Evolutionary conservation across 768 basidiomycete species (phyloP).

Genomic region (Daedaleopsis nitida): DNA sequence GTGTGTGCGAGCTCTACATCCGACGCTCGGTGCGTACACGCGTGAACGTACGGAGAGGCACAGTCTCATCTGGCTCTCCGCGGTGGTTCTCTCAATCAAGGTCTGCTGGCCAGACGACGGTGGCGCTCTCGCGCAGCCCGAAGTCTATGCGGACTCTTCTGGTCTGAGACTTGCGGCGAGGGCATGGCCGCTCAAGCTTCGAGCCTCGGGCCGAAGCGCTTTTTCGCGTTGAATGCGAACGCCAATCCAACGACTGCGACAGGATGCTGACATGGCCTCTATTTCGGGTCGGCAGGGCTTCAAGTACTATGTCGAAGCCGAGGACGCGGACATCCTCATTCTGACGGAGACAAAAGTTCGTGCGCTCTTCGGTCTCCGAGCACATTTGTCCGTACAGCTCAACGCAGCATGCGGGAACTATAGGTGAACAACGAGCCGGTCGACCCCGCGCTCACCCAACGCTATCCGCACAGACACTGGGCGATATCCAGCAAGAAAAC

Average conservation of each 20-base stretch:
- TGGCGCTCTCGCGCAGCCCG: too few relatives aligned
- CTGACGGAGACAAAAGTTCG: conserved; percentile 84
- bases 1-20: conserved; percentile 35
- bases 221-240: not conserved
- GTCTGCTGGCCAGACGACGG: too few relatives aligned
- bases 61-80: too few relatives aligned
- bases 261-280: not conserved
- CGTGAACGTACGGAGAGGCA: too few relatives aligned
- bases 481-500: conserved; percentile 76
- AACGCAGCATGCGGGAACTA: not conserved
- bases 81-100: too few relatives aligned
- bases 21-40: too few relatives aligned
- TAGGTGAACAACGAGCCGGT: conserved; percentile 74
- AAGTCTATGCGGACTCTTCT: not conserved
- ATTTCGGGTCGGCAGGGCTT: conserved; percentile 58
- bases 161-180: not conserved
- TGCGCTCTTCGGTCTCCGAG: not conserved
- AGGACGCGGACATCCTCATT: conserved; percentile 82
- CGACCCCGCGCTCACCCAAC: conserved; percentile 55
- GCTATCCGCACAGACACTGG: conserved; percentile 77
- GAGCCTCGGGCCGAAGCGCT: too few relatives aligned
- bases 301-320: conserved; percentile 78
- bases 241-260: not conserved
- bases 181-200: too few relatives aligned
- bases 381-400: not conserved